These are phyloP conservation scores for Diaporthe caulivora DNA, from an alignment of 2,329 filamentous ascomycete genomes.

Conservation along the genomic window DNA sequence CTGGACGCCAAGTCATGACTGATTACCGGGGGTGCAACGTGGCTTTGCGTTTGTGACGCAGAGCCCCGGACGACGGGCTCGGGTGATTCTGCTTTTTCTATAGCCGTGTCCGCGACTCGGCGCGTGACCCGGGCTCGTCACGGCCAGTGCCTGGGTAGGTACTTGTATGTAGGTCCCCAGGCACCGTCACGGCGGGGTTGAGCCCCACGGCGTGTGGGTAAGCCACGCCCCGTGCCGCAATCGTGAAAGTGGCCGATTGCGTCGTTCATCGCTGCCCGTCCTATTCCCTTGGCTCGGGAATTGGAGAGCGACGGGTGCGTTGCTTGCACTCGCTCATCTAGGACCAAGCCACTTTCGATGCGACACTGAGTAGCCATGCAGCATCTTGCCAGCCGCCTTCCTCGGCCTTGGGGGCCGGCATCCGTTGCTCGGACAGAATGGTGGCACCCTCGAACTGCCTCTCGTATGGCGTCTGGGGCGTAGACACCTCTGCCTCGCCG, in stretches of 20 bases:
- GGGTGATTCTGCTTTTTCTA: neutral
- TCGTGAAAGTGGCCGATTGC: slow-evolving; percentile 22
- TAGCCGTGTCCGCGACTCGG: neutral
- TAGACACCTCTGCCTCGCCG: slow-evolving; percentile 37
- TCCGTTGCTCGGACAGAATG: slow-evolving; percentile 56
- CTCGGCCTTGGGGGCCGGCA: slow-evolving; percentile 64
- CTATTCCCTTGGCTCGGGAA: neutral
- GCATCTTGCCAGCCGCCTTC: slow-evolving; percentile 76
- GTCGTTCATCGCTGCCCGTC: neutral
- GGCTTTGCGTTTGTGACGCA: neutral
- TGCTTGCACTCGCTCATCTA: slow-evolving; percentile 10
- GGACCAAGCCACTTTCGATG: slow-evolving; percentile 62
- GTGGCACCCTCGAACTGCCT: slow-evolving; percentile 57
- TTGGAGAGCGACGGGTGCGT: neutral
- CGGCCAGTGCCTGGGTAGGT: neutral
- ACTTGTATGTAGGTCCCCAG: neutral
- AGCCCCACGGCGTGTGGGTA: slow-evolving; percentile 22
- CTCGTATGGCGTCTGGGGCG: slow-evolving; percentile 29
- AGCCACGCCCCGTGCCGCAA: slow-evolving; percentile 16
- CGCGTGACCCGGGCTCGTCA: neutral
- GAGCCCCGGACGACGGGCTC: neutral
- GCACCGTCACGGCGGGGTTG: slow-evolving; percentile 20
- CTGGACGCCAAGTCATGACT: neutral
- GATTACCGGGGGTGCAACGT: neutral
- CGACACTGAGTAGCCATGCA: slow-evolving; percentile 76